Conservation (phyloP, 495 filamentous ascomycete genomes). For the Penicillium turbatum region DNA sequence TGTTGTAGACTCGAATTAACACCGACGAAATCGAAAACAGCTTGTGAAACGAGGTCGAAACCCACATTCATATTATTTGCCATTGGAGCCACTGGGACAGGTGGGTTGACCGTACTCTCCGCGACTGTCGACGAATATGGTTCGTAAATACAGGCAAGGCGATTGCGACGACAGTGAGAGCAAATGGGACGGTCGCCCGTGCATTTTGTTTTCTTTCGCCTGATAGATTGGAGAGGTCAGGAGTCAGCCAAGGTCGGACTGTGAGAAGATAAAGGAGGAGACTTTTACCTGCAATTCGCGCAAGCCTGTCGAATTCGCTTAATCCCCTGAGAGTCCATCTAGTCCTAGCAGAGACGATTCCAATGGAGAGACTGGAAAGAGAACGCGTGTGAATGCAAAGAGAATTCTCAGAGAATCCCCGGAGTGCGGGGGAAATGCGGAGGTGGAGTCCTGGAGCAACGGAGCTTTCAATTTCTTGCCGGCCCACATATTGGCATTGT, state of each 20-base stretch:
- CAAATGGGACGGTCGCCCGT: constrained; percentile 30
- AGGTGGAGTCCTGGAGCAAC: too few relatives aligned
- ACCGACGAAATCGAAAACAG: too few relatives aligned
- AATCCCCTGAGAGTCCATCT: constrained; percentile 9
- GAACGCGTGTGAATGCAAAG: background rate
- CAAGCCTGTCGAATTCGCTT: constrained; percentile 31
- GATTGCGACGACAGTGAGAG: constrained; percentile 24
- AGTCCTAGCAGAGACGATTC: constrained; percentile 2
- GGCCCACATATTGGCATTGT: too few relatives aligned
- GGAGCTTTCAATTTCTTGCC: too few relatives aligned
- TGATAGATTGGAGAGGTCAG: background rate
- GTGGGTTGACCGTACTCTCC: background rate
- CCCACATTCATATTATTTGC: constrained; percentile 1
- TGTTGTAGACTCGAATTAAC: too few relatives aligned
- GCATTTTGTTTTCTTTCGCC: constrained; percentile 32
- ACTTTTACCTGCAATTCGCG: constrained; percentile 26
- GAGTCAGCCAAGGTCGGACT: background rate
- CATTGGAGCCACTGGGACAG: background rate
- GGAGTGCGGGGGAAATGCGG: too few relatives aligned
- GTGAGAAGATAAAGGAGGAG: background rate
- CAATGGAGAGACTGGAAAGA: background rate
- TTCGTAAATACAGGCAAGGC: constrained; percentile 20
- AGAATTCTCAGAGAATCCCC: too few relatives aligned
- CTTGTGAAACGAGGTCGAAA: background rate
- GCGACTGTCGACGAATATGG: constrained; percentile 18